phyloP scores from a whole-genome alignment of 2,329 filamentous ascomycete genomes.

The Myriosclerotinia scirpicola region DNA sequence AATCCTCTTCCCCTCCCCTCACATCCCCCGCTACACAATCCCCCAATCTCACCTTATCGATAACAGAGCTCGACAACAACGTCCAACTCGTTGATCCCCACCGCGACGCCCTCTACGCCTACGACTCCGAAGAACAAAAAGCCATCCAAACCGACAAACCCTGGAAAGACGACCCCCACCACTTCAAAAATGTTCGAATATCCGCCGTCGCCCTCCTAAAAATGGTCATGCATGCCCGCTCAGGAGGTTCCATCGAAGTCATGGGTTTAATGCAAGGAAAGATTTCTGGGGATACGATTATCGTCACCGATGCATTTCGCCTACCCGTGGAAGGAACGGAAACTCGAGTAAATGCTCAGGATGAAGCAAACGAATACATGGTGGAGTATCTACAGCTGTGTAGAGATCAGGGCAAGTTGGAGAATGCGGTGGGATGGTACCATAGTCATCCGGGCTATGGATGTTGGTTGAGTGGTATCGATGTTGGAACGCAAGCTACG shows the following conservation, averaged over 20 bases:
- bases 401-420: slow-evolving; percentile 73
- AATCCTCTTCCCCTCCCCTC: slow-evolving; percentile 6
- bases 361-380: slow-evolving; percentile 96
- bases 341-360: slow-evolving; percentile 93
- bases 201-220: slow-evolving; percentile 92
- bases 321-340: slow-evolving; percentile 98
- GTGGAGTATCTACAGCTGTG: slow-evolving; percentile 77
- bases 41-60: slow-evolving; percentile 35
- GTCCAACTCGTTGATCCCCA: slow-evolving; percentile 79
- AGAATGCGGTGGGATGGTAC: slow-evolving; percentile 98
- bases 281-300: slow-evolving; percentile 77
- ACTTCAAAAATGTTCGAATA: slow-evolving; percentile 93
- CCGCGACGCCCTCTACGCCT: slow-evolving; percentile 89
- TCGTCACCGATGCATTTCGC: slow-evolving; percentile 92
- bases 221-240: slow-evolving; percentile 99
- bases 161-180: slow-evolving; percentile 75
- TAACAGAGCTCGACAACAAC: slow-evolving; percentile 81
- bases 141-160: slow-evolving; percentile 63
- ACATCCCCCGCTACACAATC: not conserved
- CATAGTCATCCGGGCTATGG: slow-evolving; percentile 97
- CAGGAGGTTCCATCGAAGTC: slow-evolving; percentile 85
- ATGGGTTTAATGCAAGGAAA: slow-evolving; percentile 99
- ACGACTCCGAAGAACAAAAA: slow-evolving; percentile 69
- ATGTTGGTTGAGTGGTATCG: slow-evolving; percentile 96
- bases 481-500: slow-evolving; percentile 81